Percentiles rank a stretch among this genome's conserved stretches.
Evolutionary conservation across 768 basidiomycete genomes (phyloP).

Genomic region (Polyporus arcularius): DNA sequence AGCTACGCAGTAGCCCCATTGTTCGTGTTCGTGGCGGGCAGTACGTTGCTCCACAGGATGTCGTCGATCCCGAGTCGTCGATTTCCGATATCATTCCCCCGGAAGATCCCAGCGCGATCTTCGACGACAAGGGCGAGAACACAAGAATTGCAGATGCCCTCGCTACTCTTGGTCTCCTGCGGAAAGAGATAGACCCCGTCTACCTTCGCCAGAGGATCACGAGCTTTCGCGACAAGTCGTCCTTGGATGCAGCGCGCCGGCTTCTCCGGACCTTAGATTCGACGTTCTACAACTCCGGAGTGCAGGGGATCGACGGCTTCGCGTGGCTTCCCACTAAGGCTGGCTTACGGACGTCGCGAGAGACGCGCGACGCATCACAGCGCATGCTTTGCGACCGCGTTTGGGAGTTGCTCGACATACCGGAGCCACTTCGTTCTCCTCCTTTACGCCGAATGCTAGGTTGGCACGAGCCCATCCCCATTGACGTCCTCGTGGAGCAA

Average conservation of each 20-base stretch:
- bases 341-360: constrained; percentile 31
- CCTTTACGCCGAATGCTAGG: constrained; percentile 26
- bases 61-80: not conserved
- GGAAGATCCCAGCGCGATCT: not conserved
- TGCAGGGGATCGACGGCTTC: constrained; percentile 13
- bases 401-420: constrained; percentile 32
- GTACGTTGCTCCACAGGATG: not conserved
- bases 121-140: not conserved
- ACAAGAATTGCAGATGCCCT: not conserved
- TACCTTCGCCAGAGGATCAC: constrained; percentile 5
- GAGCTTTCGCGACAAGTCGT: not conserved
- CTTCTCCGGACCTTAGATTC: constrained; percentile 1
- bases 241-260: not conserved
- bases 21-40: constrained; percentile 5
- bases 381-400: constrained; percentile 41
- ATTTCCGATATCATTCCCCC: not conserved
- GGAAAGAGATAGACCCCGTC: not conserved
- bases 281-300: constrained; percentile 17
- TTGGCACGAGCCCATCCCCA: constrained; percentile 41
- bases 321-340: constrained; percentile 42
- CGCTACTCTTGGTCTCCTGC: not conserved
- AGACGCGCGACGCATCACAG: constrained; percentile 25
- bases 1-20: not conserved
- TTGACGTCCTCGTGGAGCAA: constrained; percentile 3
- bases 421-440: not conserved